Evolutionary conservation across 2,329 filamentous ascomycete species (phyloP).

Genomic region (Colletotrichum eleusines): DNA sequence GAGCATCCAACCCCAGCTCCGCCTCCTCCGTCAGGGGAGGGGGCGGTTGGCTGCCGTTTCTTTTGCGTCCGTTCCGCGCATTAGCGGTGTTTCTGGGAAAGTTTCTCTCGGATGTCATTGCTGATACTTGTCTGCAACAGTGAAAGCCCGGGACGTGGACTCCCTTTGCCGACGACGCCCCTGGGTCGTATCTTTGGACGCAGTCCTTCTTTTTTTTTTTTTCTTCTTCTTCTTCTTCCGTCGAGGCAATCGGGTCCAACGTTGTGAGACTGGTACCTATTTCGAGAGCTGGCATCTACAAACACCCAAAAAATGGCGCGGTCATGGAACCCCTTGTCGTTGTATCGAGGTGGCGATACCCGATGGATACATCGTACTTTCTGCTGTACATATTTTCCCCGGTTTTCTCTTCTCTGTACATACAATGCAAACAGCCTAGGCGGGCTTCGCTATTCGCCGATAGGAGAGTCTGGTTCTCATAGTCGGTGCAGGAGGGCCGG

Average conservation of each 20-base stretch:
- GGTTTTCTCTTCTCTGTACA: background rate
- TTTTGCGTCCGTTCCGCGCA: background rate
- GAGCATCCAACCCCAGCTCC: background rate
- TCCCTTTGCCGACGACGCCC: background rate
- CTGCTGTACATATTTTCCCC: background rate
- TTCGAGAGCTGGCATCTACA: background rate
- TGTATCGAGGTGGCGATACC: background rate
- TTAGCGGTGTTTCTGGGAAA: background rate
- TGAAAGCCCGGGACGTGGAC: background rate
- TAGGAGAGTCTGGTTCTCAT: too few relatives aligned
- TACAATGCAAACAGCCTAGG: constrained; percentile 1
- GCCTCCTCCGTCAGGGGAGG: background rate
- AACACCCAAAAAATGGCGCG: background rate
- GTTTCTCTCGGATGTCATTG: background rate
- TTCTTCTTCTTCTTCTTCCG: too few relatives aligned
- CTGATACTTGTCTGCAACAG: constrained; percentile 2
- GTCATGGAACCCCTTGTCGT: background rate
- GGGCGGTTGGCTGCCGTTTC: background rate
- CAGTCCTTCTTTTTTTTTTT: too few relatives aligned
- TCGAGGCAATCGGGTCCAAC: background rate
- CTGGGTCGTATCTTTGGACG: background rate
- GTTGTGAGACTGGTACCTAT: background rate
- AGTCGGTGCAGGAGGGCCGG: background rate
- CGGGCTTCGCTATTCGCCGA: background rate
- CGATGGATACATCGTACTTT: background rate